Conservation (phyloP, 305 asterid species). For the Salvia sclarea region DNA sequence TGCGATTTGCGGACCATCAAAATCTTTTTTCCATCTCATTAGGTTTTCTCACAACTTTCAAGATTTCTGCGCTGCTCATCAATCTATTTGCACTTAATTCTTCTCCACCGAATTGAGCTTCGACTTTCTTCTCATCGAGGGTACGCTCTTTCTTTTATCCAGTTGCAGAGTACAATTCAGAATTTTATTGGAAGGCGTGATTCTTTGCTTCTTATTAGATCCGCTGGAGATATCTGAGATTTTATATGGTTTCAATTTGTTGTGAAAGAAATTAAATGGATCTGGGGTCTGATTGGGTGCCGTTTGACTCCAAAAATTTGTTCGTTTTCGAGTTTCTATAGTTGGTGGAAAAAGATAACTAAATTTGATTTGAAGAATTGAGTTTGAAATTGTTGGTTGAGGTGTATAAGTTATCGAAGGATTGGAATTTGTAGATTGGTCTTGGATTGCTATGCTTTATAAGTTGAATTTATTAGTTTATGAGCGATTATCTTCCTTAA, state of each 20-base stretch:
- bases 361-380: not conserved
- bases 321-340: not conserved
- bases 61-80: conserved; percentile 13
- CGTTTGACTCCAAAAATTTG: not conserved
- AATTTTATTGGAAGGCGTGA: not conserved
- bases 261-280: conserved; percentile 20
- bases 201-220: conserved; percentile 25
- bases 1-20: not conserved
- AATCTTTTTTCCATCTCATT: conserved; percentile 2
- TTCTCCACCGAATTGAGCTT: conserved; percentile 12
- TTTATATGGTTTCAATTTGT: not conserved
- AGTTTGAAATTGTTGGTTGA: conserved; percentile 8
- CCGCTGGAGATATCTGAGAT: conserved; percentile 11
- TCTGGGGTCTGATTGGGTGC: conserved; percentile 20
- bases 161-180: not conserved
- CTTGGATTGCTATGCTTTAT: not conserved
- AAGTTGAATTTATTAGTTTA: conserved; percentile 1
- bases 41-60: not conserved
- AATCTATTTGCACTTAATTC: not conserved
- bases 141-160: conserved; percentile 13
- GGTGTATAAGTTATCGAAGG: not conserved
- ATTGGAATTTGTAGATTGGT: not conserved
- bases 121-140: conserved; percentile 26
- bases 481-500: not conserved
- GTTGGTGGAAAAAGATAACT: not conserved